Base-by-base conservation (phyloP, 2,329 filamentous ascomycete genomes). In the Ophiostoma ips region DNA sequence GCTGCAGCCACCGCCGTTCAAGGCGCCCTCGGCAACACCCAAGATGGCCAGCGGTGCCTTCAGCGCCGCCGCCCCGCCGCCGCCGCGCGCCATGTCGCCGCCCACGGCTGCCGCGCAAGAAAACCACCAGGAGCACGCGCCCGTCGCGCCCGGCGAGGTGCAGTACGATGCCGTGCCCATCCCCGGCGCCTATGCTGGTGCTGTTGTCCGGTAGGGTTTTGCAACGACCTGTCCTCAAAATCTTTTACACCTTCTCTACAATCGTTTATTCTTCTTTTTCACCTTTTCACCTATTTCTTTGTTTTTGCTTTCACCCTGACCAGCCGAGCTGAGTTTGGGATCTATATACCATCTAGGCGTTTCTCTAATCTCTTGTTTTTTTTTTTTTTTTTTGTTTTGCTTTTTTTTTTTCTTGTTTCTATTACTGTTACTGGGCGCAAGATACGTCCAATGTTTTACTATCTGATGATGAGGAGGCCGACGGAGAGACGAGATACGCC, bases 101-200 rank as follows among this genome's bases (percentile, higher is more conserved):
- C 57, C 52, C n/a, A n/a, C n/a, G 18, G 34, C 41, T n/a, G 71
- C 56, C 16, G 40, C 37, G 5, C 33, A 55, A 49, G 60, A 62
- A 58, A 47, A 56, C 59, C 51, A 73, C 52, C 75, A 81, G 57
- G 72, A 81, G 46, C 84, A 87, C 57, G 80, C 81, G 16, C 76
- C 75, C 11, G 75, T 79, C 24, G 84, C 84, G 10, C 81, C 84
- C 0, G 84, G 88, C 45, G 90, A 95, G 72, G 79, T 84, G 58
- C 79, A 81, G 46, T 95, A 95, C 64, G 89, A 82, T 12, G 71
- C 83, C 19, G 90, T 95, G 31, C 87, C 89, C 1, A 95, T 95
- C 53, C 90, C 90, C 0, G 85, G 84, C 6, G 85, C 88, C 0
- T 95, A 95, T 62, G 70, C 75, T 7, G 75, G 72, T 45, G 70